A percentile compares a stretch with the other conserved stretches of the same genome.
Conservation (phyloP, 805 yeast genomes). For the Candida koratica region DNA sequence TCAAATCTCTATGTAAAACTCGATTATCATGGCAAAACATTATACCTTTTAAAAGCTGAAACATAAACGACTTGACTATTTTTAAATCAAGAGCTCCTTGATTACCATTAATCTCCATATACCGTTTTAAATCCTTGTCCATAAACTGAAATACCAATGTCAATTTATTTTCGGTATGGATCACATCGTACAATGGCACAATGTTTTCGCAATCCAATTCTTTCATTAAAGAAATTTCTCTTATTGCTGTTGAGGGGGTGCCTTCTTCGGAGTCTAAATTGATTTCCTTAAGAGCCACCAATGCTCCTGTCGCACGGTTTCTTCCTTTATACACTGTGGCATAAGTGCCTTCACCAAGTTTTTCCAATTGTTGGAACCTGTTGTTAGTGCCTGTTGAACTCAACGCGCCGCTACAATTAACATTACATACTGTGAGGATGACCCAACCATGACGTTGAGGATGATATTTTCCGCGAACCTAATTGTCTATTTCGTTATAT, state of each 20-base stretch:
- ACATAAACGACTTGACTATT: constrained; percentile 87
- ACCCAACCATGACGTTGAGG: constrained; percentile 31
- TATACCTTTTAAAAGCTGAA: constrained; percentile 77
- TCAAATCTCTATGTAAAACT: constrained; percentile 81
- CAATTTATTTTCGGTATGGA: constrained; percentile 93
- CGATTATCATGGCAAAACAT: constrained; percentile 82
- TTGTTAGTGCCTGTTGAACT: constrained; percentile 10
- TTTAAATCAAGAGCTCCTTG: constrained; percentile 70
- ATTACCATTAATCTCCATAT: constrained; percentile 84
- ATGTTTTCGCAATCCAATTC: constrained; percentile 92
- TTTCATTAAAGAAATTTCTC: constrained; percentile 93
- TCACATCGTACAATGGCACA: constrained; percentile 88
- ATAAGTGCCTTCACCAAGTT: constrained; percentile 92
- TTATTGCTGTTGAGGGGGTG: constrained; percentile 95
- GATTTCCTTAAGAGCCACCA: constrained; percentile 94
- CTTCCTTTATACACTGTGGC: constrained; percentile 98
- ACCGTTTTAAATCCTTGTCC: constrained; percentile 90
- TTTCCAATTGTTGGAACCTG: constrained; percentile 61
- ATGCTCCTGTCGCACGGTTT: constrained; percentile 78
- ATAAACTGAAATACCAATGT: constrained; percentile 90
- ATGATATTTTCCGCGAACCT: not conserved
- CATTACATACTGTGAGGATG: constrained; percentile 45
- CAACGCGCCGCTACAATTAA: no score
- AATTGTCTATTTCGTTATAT: not conserved
- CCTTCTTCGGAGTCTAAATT: constrained; percentile 95